Evolutionary conservation across 116 monocot species (phyloP).

Genomic region (Zostera marina): DNA sequence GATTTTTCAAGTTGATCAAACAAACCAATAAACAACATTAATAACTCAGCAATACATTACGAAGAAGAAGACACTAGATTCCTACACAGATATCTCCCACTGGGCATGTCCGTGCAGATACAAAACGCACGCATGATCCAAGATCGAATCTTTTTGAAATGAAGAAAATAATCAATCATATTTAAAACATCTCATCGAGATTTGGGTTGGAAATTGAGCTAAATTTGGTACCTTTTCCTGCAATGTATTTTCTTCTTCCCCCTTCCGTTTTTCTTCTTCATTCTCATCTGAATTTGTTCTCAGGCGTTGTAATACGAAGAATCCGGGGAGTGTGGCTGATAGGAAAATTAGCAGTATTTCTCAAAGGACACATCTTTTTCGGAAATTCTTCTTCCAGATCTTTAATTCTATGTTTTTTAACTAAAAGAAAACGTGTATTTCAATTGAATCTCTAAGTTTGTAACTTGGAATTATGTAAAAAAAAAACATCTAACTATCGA

Average conservation of each 20-base stretch:
- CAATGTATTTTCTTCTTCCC: neutral
- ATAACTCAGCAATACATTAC: neutral
- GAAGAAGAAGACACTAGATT: conserved; percentile 12
- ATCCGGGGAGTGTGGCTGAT: conserved; percentile 29
- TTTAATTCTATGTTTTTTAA: too few relatives aligned
- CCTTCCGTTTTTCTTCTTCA: neutral
- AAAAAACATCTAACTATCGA: too few relatives aligned
- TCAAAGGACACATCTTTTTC: conserved; percentile 67
- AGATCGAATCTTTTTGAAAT: conserved; percentile 18
- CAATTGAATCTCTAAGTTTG: too few relatives aligned
- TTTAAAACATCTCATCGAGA: neutral
- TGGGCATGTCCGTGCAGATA: conserved; percentile 70
- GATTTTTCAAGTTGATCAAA: too few relatives aligned
- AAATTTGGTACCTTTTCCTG: neutral
- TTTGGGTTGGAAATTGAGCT: neutral
- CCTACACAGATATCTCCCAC: conserved; percentile 60
- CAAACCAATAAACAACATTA: too few relatives aligned
- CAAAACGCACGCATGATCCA: conserved; percentile 35
- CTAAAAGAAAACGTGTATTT: too few relatives aligned
- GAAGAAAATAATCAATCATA: neutral
- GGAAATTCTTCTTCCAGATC: neutral
- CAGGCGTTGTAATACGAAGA: conserved; percentile 20
- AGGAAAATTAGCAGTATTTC: conserved; percentile 26
- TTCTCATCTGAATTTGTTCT: conserved; percentile 10
- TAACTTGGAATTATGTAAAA: too few relatives aligned